Conservation (phyloP, 108 stramenopile species). For the Chaetoceros muelleri region DNA sequence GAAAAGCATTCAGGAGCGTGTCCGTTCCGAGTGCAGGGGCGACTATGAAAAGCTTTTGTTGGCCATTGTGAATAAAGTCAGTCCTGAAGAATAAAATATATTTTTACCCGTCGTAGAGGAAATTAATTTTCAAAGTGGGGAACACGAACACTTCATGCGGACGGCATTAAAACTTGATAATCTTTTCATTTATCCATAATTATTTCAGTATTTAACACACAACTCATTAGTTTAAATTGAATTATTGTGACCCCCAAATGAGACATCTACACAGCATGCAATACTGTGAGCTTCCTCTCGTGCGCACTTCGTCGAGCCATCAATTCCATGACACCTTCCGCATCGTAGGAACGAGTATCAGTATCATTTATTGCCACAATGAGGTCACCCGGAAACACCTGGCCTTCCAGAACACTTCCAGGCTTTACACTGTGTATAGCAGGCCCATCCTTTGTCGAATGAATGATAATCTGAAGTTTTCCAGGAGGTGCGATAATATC, state of each 20-base stretch:
- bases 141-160: no score
- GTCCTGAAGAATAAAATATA: conserved; percentile 34
- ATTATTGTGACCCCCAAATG: neutral
- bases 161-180: no score
- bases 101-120: neutral
- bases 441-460: conserved; percentile 79
- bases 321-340: conserved; percentile 55
- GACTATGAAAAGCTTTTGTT: conserved; percentile 35
- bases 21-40: conserved; percentile 34
- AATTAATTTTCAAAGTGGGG: neutral
- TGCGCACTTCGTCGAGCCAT: conserved; percentile 40
- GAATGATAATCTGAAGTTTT: conserved; percentile 57
- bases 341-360: conserved; percentile 64
- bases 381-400: conserved; percentile 64
- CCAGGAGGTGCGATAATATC: conserved; percentile 71
- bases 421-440: conserved; percentile 55
- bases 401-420: conserved; percentile 51
- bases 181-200: neutral
- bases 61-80: conserved; percentile 38
- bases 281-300: conserved; percentile 66
- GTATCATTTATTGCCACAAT: conserved; percentile 69
- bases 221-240: neutral
- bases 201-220: neutral
- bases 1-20: conserved; percentile 50
- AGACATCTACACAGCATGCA: conserved; percentile 13